These are phyloP conservation scores for Botrytis byssoidea DNA, from an alignment of 2,329 filamentous ascomycete species.

Conservation along the genomic window DNA sequence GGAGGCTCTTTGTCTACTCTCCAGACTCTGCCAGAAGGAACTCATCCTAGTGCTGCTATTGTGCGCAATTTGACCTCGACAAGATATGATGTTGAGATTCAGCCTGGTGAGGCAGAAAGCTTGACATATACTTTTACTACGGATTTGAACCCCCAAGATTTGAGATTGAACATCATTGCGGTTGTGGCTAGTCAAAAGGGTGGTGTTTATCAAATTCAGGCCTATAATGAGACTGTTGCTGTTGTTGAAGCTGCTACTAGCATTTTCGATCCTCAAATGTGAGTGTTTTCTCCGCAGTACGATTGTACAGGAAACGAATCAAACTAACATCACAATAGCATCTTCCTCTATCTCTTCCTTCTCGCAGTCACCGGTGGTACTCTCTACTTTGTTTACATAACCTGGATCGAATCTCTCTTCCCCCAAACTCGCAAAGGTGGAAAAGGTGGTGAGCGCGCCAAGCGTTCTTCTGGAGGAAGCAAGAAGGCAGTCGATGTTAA, in stretches of 20 bases:
- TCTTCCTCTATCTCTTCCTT: constrained; percentile 97
- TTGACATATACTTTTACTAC: constrained; percentile 82
- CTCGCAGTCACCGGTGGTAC: constrained; percentile 73
- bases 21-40: constrained; percentile 51
- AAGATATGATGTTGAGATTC: constrained; percentile 71
- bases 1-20: constrained; percentile 68
- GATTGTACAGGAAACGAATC: neutral
- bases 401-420: constrained; percentile 95
- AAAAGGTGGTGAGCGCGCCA: constrained; percentile 47
- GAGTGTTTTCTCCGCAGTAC: neutral
- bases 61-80: constrained; percentile 82
- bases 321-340: constrained; percentile 52
- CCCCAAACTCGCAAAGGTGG: constrained; percentile 71
- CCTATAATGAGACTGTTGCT: constrained; percentile 78
- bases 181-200: constrained; percentile 68
- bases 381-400: constrained; percentile 96
- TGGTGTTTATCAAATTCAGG: constrained; percentile 70
- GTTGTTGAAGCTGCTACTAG: constrained; percentile 89
- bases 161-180: constrained; percentile 73
- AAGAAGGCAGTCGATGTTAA: constrained; percentile 63
- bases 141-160: constrained; percentile 90
- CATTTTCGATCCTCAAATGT: constrained; percentile 92
- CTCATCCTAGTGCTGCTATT: constrained; percentile 53
- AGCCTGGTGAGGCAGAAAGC: constrained; percentile 71
- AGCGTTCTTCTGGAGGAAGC: constrained; percentile 57